Base-by-base conservation (phyloP, 2,329 filamentous ascomycete species). In the Fusarium palustre region DNA sequence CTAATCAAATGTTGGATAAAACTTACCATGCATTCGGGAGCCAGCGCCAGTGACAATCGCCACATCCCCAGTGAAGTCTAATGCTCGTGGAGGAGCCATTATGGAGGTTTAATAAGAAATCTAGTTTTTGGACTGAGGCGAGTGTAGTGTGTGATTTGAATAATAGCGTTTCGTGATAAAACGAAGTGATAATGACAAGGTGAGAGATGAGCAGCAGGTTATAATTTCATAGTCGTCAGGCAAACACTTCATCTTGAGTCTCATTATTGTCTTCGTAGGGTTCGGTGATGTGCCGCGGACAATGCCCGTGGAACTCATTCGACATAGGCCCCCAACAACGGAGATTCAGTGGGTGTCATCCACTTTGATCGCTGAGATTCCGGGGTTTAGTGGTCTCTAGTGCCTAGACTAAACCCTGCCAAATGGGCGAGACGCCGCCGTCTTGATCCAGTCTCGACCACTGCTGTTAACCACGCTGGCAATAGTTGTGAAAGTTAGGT, bases 1-100 rank as follows among this genome's bases (percentile, higher is more conserved):
- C 6, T 4, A 9, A 24, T 24, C 5, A 11, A 34, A 4, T 11
- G 20, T 13, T 4, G 20, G 9, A n/a, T 11, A 7, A 6, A 16
- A 34, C 55, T 36, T 6, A 28, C 55, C 47, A 24, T 58, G 47
- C 36, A 58, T 58, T 20, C 47, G 38, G 15, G 55, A 58, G n/a
- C 55, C 55, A 7, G 55, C 55, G 1, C 55, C 55, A 18, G 55
- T 58, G 38, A 58, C 55, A 20, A 58, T 36, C 13, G 47, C 55
- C 15, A 54, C 55, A 20, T 58, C 47, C 20, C 38, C 30, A 43
- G 47, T 31, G 1, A 58, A 58, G 15, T 58, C 47, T 4, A 58
- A 54, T 2, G 20, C 55, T 43, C 55, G 55, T 28, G 55, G 30
- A 9, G 55, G 55, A 31, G 38, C 5, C 55, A 58, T 58, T 36